A percentile compares a stretch with the other conserved stretches of the same genome.
phyloP scores from a whole-genome alignment of 2,329 filamentous ascomycete genomes.

The Aphanocladium album region DNA sequence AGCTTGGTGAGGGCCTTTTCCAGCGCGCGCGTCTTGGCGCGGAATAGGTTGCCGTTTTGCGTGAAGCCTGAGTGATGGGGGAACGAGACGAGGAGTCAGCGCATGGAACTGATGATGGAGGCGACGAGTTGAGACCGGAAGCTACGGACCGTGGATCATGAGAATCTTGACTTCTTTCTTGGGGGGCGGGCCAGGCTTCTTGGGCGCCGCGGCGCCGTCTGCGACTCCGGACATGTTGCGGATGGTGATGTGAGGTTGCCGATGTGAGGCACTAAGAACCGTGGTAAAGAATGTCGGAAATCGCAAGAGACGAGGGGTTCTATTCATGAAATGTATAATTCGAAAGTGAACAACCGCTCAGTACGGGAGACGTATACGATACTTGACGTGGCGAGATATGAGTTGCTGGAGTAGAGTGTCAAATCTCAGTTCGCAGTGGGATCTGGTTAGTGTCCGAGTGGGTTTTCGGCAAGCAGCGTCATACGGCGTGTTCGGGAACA shows the following conservation, averaged over 20 bases:
- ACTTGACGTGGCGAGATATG: not conserved
- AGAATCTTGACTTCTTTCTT: conserved; percentile 61
- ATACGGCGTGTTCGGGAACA: not conserved
- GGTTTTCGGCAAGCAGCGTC: conserved; percentile 7
- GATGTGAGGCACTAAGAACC: not conserved
- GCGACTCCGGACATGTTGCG: conserved; percentile 10
- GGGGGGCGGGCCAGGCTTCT: conserved; percentile 11
- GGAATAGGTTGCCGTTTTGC: conserved; percentile 81
- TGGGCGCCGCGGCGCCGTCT: not conserved
- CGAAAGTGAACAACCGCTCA: not conserved
- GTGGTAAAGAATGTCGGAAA: not conserved
- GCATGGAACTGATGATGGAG: not conserved
- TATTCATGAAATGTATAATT: not conserved
- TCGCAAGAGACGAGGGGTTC: not conserved
- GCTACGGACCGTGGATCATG: conserved; percentile 64
- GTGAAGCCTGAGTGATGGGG: conserved; percentile 84
- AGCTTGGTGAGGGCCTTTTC: conserved; percentile 74
- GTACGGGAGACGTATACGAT: not conserved
- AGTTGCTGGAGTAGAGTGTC: not conserved
- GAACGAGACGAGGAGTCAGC: not conserved
- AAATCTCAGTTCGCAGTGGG: not conserved
- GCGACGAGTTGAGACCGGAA: not conserved
- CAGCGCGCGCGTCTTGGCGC: conserved; percentile 80
- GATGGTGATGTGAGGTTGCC: not conserved
- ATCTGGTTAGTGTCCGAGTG: not conserved